Base-by-base conservation (phyloP, 805 yeast genomes). In the Saccharomycopsis amapae region DNA sequence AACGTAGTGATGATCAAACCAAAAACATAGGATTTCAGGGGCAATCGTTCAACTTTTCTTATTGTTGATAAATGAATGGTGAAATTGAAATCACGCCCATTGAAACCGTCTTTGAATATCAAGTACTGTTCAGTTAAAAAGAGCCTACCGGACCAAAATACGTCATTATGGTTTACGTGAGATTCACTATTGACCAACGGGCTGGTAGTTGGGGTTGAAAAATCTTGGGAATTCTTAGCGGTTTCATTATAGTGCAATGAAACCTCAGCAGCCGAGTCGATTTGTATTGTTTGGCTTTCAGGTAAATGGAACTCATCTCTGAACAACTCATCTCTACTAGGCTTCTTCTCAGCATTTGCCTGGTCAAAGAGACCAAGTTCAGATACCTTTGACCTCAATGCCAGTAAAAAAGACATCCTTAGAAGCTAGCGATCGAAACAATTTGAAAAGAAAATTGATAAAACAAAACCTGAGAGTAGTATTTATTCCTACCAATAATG, bases 41-140 rank as follows among this genome's bases (percentile, higher is more conserved):
- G 94, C 18, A 87, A 72, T 44, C 97, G 71, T 59, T 90, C 96
- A 15, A 93, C 94, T 51, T 87, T 80, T 57, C 83, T 79, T 32
- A 93, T 66, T 1, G 95, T 77, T 1, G 89, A 77, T 35, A 93
- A 64, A 51, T 90, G 93, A 24, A 90, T 55, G 2, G 72, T 72
- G 57, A 90, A 75, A 4, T 77, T 72, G 58, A 93, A 83, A 38
- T 79, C 74, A 45, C 78, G 71, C 39, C 72, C 71, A 55, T 87
- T 94, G 55, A 77, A 78, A 5, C 76, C 72, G 55, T 85, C 87
- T 49, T 76, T 71, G 58, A 89, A 90, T 19, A 85, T 76, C 31
- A 93, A 59, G 58, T 78, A 93, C 53, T 82, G 85, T 45, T 78
- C 78, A 1, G 95, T 83, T 37, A 93, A 61, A 54, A 68, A 81